Base-by-base conservation (phyloP, 768 basidiomycete species). In the Mycena vulgaris region DNA sequence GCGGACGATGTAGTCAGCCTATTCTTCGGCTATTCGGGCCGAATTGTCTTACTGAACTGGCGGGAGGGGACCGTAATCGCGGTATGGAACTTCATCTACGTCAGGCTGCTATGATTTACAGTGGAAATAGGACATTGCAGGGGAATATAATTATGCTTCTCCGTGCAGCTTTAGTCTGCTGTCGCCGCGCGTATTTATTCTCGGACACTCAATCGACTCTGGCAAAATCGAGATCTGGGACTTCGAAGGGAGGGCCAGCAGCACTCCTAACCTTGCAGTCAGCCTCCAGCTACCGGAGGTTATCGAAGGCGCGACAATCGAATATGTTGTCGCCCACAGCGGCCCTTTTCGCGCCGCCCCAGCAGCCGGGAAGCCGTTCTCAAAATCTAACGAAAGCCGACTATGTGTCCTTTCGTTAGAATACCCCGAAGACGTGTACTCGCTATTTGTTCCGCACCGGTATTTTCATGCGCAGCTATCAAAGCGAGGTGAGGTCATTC, bases 371-470 rank as follows among this genome's bases (percentile, higher is more conserved):
- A 27, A 37, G 19, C 55, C 55, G 11, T 72, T 69, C 27, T 63
- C 62, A 0, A 56, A 68, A n/a, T 53, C 63, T 7, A 63, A 69
- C 23, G 67, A 64, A 31, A 30, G 39, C 17, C 63, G 67, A 0
- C 30, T 72, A 8, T 69, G 53, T 25, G 63, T 66, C 3, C 25
- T 72, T 11, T 57, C 58, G 8, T n/a, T 72, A 31, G 57, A 51
- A n/a, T 72, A 66, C 48, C 5, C 3, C 21, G 21, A n/a, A 6
- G 42, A 45, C 1, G 13, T 3, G 5, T 45, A n/a, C 10, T n/a
- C 21, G 21, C 42, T 45, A 10, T 45, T 45, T n/a, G 13, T 45
- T 21, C 42, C 19, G 6, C 42, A 45, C 42, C 42, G 21, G 2
- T 6, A 21, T n/a, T n/a, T 45, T 4, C 42, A 45, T 5, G 10